phyloP scores from a whole-genome alignment of 352 stramenopile genomes.

The Globisporangium splendens region DNA sequence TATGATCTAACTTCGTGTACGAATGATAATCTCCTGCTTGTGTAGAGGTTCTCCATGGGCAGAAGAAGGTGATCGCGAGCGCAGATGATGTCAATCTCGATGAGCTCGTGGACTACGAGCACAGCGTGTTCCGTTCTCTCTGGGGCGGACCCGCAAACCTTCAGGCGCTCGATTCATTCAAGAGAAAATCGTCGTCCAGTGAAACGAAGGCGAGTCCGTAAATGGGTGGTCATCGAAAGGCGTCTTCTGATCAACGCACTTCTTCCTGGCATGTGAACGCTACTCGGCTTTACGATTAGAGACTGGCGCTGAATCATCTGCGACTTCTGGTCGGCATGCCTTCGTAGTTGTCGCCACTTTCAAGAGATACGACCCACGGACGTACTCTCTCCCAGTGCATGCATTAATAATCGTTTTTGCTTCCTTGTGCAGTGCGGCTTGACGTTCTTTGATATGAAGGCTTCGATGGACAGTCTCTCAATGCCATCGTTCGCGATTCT shows the following conservation, averaged over 20 bases:
- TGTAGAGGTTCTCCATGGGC: conserved; percentile 62
- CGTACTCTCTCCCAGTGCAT: conserved; percentile 23
- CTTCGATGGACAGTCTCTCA: not conserved
- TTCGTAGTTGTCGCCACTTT: conserved; percentile 12
- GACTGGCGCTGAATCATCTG: not conserved
- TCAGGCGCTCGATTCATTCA: conserved; percentile 50
- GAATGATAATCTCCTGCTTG: too few species aligned
- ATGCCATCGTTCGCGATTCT: not conserved
- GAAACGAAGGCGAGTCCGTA: not conserved
- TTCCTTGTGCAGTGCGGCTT: conserved; percentile 22
- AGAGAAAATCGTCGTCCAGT: conserved; percentile 27
- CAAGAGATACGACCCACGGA: conserved; percentile 43
- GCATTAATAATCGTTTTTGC: conserved; percentile 24
- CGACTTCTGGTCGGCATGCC: not conserved
- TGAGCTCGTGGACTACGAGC: conserved; percentile 56
- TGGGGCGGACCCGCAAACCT: conserved; percentile 79
- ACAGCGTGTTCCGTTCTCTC: conserved; percentile 59
- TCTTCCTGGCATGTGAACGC: too few species aligned
- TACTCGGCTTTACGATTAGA: not conserved
- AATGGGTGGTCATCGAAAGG: not conserved
- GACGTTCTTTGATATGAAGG: conserved; percentile 8
- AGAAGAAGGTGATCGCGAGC: conserved; percentile 68
- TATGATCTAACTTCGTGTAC: not conserved
- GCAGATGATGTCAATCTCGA: conserved; percentile 69
- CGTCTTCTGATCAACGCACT: too few species aligned